A percentile compares a stretch with the other conserved stretches of the same genome.
These are phyloP conservation scores for Lactarius evosmus DNA, from an alignment of 768 basidiomycete genomes.

Conservation along the genomic window DNA sequence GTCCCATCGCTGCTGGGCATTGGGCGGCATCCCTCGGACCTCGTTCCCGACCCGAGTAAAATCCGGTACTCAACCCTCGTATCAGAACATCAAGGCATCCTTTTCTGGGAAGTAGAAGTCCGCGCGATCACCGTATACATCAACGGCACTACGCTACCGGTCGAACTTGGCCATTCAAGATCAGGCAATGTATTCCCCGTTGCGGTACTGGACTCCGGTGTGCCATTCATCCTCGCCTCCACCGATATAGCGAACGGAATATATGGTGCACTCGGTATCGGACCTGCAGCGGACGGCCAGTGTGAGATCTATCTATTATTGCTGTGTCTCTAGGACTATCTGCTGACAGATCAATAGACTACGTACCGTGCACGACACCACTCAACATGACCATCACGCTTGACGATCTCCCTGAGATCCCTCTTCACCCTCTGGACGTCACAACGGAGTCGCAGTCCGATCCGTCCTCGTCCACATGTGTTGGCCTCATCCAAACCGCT, in stretches of 20 bases:
- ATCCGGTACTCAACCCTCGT: slow-evolving; percentile 52
- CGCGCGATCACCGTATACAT: slow-evolving; percentile 60
- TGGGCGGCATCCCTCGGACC: slow-evolving; percentile 55
- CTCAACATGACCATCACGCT: slow-evolving; percentile 71
- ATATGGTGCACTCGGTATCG: slow-evolving; percentile 68
- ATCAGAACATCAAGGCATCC: slow-evolving; percentile 38
- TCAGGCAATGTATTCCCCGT: slow-evolving; percentile 48
- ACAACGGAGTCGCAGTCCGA: slow-evolving; percentile 47
- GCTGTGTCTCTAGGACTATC: not conserved
- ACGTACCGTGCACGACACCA: slow-evolving; percentile 66
- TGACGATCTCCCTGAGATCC: slow-evolving; percentile 51
- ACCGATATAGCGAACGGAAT: slow-evolving; percentile 64
- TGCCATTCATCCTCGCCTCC: slow-evolving; percentile 63
- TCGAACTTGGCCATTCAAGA: slow-evolving; percentile 42
- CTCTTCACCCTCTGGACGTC: slow-evolving; percentile 75
- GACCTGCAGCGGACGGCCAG: slow-evolving; percentile 55
- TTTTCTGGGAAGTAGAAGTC: slow-evolving; percentile 64
- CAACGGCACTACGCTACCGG: slow-evolving; percentile 39
- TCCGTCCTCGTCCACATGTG: slow-evolving; percentile 47
- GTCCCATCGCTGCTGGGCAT: slow-evolving; percentile 64
- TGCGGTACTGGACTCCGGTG: slow-evolving; percentile 72
- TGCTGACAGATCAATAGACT: slow-evolving; percentile 47
- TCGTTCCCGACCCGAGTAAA: slow-evolving; percentile 51
- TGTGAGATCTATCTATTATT: slow-evolving; percentile 45
- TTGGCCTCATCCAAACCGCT: slow-evolving; percentile 64